phyloP scores from a whole-genome alignment of 2,329 filamentous ascomycete genomes.

The Xylariaceae sp. region DNA sequence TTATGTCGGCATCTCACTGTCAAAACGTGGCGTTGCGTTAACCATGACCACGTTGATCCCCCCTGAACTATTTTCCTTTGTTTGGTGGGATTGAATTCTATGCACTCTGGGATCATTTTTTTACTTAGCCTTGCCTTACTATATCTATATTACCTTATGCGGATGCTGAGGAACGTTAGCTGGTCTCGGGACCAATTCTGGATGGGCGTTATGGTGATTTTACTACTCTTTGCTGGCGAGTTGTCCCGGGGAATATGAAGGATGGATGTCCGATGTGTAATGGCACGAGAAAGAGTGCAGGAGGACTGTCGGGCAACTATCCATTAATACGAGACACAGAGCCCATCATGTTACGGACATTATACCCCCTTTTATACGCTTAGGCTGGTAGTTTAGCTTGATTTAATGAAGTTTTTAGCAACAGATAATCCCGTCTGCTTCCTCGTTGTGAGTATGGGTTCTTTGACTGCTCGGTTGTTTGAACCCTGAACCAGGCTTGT shows the following conservation, averaged over 20 bases:
- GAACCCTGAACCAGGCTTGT: too few species aligned
- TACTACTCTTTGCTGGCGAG: not conserved
- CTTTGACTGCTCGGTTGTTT: not conserved
- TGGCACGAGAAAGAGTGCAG: not conserved
- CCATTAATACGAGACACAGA: not conserved
- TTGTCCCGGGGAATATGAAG: conserved; percentile 2
- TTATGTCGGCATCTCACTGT: not conserved
- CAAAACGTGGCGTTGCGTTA: not conserved
- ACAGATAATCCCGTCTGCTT: not conserved
- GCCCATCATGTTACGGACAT: not conserved
- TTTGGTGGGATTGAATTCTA: not conserved
- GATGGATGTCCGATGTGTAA: not conserved
- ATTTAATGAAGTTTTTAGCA: not conserved
- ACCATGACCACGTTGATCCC: not conserved
- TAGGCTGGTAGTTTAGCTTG: not conserved
- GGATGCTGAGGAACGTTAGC: not conserved
- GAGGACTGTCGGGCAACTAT: not conserved
- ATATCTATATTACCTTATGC: not conserved
- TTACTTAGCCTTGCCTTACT: not conserved
- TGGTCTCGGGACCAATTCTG: conserved; percentile 1
- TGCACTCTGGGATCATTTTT: not conserved
- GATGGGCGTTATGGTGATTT: conserved; percentile 4
- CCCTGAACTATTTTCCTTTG: conserved; percentile 5
- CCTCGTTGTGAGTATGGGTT: not conserved
- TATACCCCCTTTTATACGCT: conserved; percentile 4